These are phyloP conservation scores for Apium graveolens DNA, from an alignment of 129 eudicot genomes.

Conservation along the genomic window DNA sequence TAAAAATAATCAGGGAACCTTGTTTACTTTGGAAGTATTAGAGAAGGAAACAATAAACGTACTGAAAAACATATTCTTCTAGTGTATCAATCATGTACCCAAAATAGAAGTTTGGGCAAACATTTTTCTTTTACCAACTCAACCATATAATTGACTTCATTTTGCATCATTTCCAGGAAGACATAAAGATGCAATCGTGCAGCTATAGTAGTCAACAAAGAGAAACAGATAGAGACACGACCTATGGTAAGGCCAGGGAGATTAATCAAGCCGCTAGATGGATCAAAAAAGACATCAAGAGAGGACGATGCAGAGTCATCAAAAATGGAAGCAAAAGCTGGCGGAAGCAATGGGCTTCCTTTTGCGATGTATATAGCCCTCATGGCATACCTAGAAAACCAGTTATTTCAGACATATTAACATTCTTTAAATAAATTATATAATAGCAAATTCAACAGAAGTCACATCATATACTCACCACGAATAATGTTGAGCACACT, in stretches of 20 bases:
- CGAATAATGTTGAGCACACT: conserved; percentile 98
- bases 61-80: background rate
- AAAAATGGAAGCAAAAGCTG: conserved; percentile 87
- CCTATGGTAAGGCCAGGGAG: conserved; percentile 93
- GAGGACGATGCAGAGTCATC: conserved; percentile 96
- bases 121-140: background rate
- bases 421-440: background rate
- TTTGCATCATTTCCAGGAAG: background rate
- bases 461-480: conserved; percentile 40
- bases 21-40: background rate
- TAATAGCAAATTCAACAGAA: background rate
- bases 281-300: conserved; percentile 95
- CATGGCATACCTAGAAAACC: conserved; percentile 67
- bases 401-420: background rate
- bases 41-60: background rate
- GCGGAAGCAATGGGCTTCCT: conserved; percentile 97
- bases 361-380: conserved; percentile 91
- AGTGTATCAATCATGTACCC: background rate
- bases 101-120: background rate
- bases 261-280: conserved; percentile 72
- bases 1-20: background rate
- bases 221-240: conserved; percentile 18
- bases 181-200: background rate
- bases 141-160: background rate
- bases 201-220: background rate